Conservation (phyloP, 345 rosid species). For the Erysimum cheiranthoides region DNA sequence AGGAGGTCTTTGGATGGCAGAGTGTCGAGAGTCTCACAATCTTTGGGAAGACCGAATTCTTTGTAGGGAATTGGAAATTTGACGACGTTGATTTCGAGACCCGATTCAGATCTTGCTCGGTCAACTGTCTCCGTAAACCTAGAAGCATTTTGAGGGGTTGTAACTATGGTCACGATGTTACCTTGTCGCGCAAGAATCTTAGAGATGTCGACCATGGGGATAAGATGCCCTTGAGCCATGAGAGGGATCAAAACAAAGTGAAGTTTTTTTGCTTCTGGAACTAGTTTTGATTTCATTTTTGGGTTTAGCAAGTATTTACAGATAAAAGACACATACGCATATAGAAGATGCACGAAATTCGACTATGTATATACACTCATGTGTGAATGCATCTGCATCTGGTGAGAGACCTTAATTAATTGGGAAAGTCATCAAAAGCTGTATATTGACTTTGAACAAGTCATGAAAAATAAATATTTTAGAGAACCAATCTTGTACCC, state of each 20-base stretch:
- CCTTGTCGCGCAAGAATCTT: conserved; percentile 61
- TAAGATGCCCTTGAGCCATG: conserved; percentile 85
- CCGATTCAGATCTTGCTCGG: conserved; percentile 45
- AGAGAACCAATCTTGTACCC: conserved; percentile 25
- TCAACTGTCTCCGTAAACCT: conserved; percentile 53
- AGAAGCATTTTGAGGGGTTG: conserved; percentile 72
- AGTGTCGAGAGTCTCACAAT: conserved; percentile 79
- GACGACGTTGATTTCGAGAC: conserved; percentile 49
- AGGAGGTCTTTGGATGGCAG: conserved; percentile 61
- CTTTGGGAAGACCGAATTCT: conserved; percentile 70
- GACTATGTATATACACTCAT: background rate
- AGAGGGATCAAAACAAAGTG: conserved; percentile 78
- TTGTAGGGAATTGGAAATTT: conserved; percentile 59
- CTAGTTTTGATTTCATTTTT: conserved; percentile 32
- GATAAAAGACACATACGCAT: conserved; percentile 1
- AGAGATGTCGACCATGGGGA: conserved; percentile 80
- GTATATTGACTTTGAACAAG: conserved; percentile 43
- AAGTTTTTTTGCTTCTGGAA: conserved; percentile 44
- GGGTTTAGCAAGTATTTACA: conserved; percentile 14
- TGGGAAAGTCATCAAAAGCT: conserved; percentile 20
- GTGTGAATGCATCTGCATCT: conserved; percentile 1
- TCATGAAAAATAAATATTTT: conserved; percentile 23
- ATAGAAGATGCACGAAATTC: background rate
- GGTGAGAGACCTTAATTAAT: conserved; percentile 1
- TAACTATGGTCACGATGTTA: conserved; percentile 59